Evolutionary conservation across 371 early-diverging fungal species (phyloP), one percentile per base, ranked within the genome.

Genomic region (Aphelidium insulamus): DNA sequence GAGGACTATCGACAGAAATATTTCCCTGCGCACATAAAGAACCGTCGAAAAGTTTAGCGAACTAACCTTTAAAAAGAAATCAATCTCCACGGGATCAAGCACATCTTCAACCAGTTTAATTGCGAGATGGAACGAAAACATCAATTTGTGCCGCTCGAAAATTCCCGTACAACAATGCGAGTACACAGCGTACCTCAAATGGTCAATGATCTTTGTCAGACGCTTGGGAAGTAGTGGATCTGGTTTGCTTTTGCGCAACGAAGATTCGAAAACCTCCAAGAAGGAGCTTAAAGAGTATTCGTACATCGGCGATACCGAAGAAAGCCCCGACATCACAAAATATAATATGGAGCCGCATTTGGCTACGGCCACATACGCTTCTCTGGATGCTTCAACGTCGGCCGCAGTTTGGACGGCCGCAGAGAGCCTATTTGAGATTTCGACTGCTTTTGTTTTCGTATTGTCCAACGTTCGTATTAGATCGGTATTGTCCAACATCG

Each of bases 31-130:
- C n/a, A n/a, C n/a, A n/a, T n/a, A n/a, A n/a, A n/a, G n/a, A n/a
- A n/a, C n/a, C n/a, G n/a, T n/a, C n/a, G n/a, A n/a, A n/a, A n/a
- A n/a, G n/a, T n/a, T n/a, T n/a, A n/a, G n/a, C n/a, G n/a, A n/a
- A n/a, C n/a, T n/a, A n/a, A n/a, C n/a, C n/a, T 66, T 66, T 22
- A 63, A 43, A 52, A 66, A 66, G 39, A 63, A 66, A 41, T 66
- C 60, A 21, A 66, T 44, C 43, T 66, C 66, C 5, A 28, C 33
- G 8, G 43, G 26, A 37, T 66, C 60, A 17, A 66, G 50, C 29
- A 36, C 40, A 4, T 54, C 57, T n/a, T 66, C 66, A 1, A 66
- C 44, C 14, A 66, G 41, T 45, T 59, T 63, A 23, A 66, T 54
- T 1, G 58, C 55, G 62, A 66, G 61, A 37, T 66, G 66, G 40